phyloP scores from a whole-genome alignment of 305 asterid species.

The Fraxinus floribunda region DNA sequence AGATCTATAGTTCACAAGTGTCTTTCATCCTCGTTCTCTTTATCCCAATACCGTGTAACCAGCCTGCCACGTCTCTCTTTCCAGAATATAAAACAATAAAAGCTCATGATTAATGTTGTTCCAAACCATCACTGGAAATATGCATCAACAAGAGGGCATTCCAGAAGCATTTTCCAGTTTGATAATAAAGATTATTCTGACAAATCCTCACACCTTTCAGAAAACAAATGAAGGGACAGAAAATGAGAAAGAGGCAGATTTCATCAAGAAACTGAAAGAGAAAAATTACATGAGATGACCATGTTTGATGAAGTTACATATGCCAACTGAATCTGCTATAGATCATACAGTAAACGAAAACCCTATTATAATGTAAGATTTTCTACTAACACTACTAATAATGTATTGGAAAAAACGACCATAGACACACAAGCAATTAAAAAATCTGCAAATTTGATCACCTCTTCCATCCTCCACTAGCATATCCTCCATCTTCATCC shows the following conservation, averaged over 20 bases:
- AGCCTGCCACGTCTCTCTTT: neutral
- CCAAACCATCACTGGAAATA: neutral
- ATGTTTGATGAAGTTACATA: neutral
- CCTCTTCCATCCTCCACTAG: slow-evolving; percentile 98
- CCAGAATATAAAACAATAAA: neutral
- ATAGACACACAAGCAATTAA: neutral
- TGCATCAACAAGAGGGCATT: neutral
- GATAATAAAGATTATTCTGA: neutral
- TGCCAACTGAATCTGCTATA: slow-evolving; percentile 6
- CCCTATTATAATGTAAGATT: neutral
- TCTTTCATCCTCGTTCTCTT: neutral
- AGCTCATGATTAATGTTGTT: neutral
- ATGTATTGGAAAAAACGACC: neutral
- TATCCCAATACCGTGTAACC: neutral
- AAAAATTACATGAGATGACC: neutral
- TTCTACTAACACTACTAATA: neutral
- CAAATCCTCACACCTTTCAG: slow-evolving; percentile 13
- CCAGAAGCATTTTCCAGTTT: neutral
- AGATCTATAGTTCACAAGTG: neutral
- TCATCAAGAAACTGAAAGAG: slow-evolving; percentile 13
- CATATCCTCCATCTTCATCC: slow-evolving; percentile 70
- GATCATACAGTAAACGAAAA: neutral
- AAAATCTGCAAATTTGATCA: slow-evolving; percentile 33
- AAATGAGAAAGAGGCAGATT: slow-evolving; percentile 4
- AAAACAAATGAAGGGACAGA: neutral